phyloP scores from a whole-genome alignment of 208 protist species.

The Tritrichomonas musculus region DNA sequence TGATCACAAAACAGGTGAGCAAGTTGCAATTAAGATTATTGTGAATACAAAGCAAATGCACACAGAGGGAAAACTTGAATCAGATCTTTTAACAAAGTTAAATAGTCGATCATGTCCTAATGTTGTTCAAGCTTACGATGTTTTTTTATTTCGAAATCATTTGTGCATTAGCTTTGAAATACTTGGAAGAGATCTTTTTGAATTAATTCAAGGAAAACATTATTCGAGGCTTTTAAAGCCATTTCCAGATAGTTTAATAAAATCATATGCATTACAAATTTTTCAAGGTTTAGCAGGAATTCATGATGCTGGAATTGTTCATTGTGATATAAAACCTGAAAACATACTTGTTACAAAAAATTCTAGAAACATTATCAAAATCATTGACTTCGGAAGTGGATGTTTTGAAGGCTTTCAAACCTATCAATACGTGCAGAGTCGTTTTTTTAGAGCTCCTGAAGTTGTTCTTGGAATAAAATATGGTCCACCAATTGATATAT shows the following conservation, averaged over 20 bases:
- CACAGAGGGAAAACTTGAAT: slow-evolving; percentile 44
- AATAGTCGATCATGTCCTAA: not conserved
- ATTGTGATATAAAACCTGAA: slow-evolving; percentile 62
- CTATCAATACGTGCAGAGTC: slow-evolving; percentile 78
- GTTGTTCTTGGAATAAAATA: slow-evolving; percentile 57
- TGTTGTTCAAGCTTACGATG: slow-evolving; percentile 15
- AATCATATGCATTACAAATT: slow-evolving; percentile 45
- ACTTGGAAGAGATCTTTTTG: slow-evolving; percentile 50
- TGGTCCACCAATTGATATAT: slow-evolving; percentile 66
- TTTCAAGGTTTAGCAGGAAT: slow-evolving; percentile 40
- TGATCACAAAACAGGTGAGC: slow-evolving; percentile 64
- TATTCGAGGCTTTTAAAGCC: slow-evolving; percentile 45
- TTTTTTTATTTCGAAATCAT: slow-evolving; percentile 47
- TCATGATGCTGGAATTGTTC: slow-evolving; percentile 37
- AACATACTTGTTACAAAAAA: slow-evolving; percentile 45
- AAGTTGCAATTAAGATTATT: slow-evolving; percentile 63
- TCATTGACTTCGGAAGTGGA: slow-evolving; percentile 58
- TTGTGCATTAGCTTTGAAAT: slow-evolving; percentile 54
- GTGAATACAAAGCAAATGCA: slow-evolving; percentile 52
- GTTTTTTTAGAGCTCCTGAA: slow-evolving; percentile 79
- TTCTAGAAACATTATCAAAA: slow-evolving; percentile 39
- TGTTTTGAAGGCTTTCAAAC: slow-evolving; percentile 64
- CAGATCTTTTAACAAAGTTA: slow-evolving; percentile 38
- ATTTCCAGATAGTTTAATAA: slow-evolving; percentile 46
- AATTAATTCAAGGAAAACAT: slow-evolving; percentile 40